These are phyloP conservation scores for Geranium rotundifolium DNA, from an alignment of 345 rosid genomes.

Conservation along the genomic window DNA sequence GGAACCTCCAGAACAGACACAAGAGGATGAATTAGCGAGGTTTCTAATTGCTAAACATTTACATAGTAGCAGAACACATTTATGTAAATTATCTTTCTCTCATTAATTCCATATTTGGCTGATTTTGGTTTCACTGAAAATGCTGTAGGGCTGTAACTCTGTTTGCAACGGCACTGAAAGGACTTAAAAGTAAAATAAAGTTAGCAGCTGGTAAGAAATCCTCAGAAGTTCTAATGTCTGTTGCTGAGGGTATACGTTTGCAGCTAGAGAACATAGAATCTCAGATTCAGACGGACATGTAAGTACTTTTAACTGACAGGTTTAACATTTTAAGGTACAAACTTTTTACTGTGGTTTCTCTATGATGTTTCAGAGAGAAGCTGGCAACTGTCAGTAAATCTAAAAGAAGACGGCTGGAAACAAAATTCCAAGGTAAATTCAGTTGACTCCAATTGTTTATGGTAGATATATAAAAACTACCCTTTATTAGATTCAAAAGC, in stretches of 20 bases:
- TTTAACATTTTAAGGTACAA: slow-evolving; percentile 9
- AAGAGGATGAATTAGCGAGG: slow-evolving; percentile 71
- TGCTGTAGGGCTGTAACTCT: slow-evolving; percentile 53
- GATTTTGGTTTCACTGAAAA: slow-evolving; percentile 17
- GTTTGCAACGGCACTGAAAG: slow-evolving; percentile 58
- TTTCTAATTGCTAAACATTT: slow-evolving; percentile 19
- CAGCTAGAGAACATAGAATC: slow-evolving; percentile 57
- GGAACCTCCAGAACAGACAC: slow-evolving; percentile 37
- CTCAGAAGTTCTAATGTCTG: slow-evolving; percentile 59
- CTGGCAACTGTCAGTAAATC: slow-evolving; percentile 43
- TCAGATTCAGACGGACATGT: slow-evolving; percentile 66
- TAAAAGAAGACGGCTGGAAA: slow-evolving; percentile 67
- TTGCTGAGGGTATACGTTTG: slow-evolving; percentile 49
- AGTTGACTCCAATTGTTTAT: background rate
- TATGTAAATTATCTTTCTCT: slow-evolving; percentile 2
- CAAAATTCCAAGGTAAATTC: slow-evolving; percentile 54
- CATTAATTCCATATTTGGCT: slow-evolving; percentile 11
- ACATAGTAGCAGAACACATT: slow-evolving; percentile 1
- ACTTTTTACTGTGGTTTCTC: slow-evolving; percentile 14
- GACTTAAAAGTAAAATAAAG: slow-evolving; percentile 54
- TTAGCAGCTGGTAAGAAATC: slow-evolving; percentile 57
- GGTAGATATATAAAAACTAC: background rate
- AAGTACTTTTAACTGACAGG: slow-evolving; percentile 19
- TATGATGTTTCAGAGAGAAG: slow-evolving; percentile 43
- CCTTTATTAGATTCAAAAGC: background rate